These are phyloP conservation scores for Hypomyces perniciosus DNA, from an alignment of 2,329 filamentous ascomycete species.

Conservation along the genomic window DNA sequence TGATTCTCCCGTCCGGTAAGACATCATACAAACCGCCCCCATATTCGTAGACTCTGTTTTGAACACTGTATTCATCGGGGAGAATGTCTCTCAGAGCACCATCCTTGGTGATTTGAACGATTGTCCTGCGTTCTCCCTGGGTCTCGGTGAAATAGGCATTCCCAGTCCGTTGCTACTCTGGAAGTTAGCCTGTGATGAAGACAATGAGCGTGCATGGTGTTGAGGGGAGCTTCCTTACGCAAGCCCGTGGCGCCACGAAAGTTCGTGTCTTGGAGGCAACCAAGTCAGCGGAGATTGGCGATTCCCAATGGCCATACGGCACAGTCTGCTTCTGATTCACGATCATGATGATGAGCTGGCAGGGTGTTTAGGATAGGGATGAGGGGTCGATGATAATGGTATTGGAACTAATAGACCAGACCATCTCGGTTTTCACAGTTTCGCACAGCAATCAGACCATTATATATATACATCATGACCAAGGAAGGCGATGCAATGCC, in stretches of 20 bases:
- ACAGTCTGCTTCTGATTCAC: conserved; percentile 22
- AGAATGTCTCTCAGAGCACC: conserved; percentile 33
- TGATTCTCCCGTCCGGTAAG: conserved; percentile 32
- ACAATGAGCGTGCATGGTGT: background rate
- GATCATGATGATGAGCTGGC: conserved; percentile 15
- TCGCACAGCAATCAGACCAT: no score
- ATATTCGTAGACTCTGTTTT: conserved; percentile 46
- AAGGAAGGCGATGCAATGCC: no score
- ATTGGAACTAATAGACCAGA: no score
- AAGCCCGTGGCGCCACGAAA: conserved; percentile 31
- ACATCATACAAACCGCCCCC: conserved; percentile 42
- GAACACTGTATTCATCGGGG: conserved; percentile 36
- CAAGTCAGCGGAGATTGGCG: conserved; percentile 32
- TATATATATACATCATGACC: no score
- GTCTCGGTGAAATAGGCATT: conserved; percentile 34
- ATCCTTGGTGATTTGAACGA: conserved; percentile 35
- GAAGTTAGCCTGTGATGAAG: background rate
- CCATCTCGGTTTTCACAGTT: no score
- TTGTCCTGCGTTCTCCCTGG: conserved; percentile 35
- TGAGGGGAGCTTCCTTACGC: conserved; percentile 20
- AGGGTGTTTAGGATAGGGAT: background rate
- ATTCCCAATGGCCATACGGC: conserved; percentile 35
- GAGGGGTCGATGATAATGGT: background rate
- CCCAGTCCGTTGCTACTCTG: conserved; percentile 21
- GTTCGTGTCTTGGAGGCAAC: conserved; percentile 29